Evolutionary conservation across 371 early-diverging fungal species (phyloP).

Genomic region (Syncephalastrum racemosum): DNA sequence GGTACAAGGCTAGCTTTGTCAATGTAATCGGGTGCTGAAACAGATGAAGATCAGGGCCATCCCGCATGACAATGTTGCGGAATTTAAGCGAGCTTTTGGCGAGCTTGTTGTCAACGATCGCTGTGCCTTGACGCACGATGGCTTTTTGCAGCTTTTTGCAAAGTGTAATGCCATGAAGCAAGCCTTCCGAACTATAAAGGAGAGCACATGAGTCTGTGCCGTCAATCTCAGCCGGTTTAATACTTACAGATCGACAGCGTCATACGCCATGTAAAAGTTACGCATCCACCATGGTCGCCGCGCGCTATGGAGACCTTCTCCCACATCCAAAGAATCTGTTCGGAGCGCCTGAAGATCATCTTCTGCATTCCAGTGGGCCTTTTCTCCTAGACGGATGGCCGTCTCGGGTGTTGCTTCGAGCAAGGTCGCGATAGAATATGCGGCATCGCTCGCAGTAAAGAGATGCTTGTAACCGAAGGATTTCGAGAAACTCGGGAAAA

Average conservation of each 20-base stretch:
- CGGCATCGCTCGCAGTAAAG: constrained; percentile 82
- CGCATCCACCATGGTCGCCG: constrained; percentile 61
- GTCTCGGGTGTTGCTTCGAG: constrained; percentile 63
- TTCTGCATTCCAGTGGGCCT: constrained; percentile 31
- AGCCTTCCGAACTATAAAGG: constrained; percentile 39
- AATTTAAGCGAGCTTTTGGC: constrained; percentile 69
- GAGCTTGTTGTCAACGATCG: constrained; percentile 74
- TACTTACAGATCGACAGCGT: constrained; percentile 64
- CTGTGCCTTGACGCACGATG: constrained; percentile 72
- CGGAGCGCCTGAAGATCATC: constrained; percentile 31
- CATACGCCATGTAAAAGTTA: constrained; percentile 86
- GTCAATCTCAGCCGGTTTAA: too few species aligned
- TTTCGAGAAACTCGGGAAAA: constrained; percentile 80
- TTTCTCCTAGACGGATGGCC: constrained; percentile 41
- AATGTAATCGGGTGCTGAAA: constrained; percentile 67
- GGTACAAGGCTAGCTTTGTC: constrained; percentile 71
- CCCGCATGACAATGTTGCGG: constrained; percentile 67
- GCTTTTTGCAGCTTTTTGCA: constrained; percentile 76
- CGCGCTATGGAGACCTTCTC: constrained; percentile 22
- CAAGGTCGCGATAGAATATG: constrained; percentile 75
- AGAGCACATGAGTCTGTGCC: not conserved
- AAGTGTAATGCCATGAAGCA: constrained; percentile 68
- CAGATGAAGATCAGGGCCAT: constrained; percentile 53
- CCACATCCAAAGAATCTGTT: constrained; percentile 11
- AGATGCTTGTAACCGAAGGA: constrained; percentile 74